Conservation (phyloP, 345 rosid species). For the Raphanus raphanistrum region DNA sequence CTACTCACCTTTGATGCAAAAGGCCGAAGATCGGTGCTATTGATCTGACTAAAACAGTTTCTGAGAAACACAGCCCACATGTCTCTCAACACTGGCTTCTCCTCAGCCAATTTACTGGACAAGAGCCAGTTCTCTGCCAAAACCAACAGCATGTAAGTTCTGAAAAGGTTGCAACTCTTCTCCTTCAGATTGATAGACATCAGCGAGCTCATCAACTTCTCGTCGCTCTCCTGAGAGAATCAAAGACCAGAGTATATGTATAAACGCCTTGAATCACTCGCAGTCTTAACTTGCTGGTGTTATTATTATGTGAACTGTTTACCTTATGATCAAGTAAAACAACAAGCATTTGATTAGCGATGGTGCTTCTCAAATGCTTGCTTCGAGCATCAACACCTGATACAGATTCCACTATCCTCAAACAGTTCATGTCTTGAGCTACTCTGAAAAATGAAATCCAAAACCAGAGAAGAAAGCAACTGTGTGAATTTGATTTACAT, state of each 20-base stretch:
- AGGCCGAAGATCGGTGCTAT: constrained; percentile 70
- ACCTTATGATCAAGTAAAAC: constrained; percentile 64
- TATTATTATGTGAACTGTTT: not conserved
- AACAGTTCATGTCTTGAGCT: constrained; percentile 75
- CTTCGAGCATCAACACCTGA: constrained; percentile 54
- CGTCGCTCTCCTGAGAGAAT: constrained; percentile 58
- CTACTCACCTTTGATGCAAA: constrained; percentile 69
- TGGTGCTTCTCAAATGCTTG: constrained; percentile 61
- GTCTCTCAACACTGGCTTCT: constrained; percentile 53
- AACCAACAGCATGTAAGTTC: constrained; percentile 58
- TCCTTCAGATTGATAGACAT: constrained; percentile 46
- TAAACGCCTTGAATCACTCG: not conserved
- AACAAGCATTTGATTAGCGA: constrained; percentile 60
- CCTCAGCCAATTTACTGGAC: constrained; percentile 42
- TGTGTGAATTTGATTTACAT: not conserved
- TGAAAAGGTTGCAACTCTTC: constrained; percentile 61
- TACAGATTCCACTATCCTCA: constrained; percentile 70
- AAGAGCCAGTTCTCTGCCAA: constrained; percentile 78
- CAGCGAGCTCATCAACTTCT: constrained; percentile 56
- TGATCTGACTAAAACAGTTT: constrained; percentile 71
- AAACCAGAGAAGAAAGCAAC: constrained; percentile 18
- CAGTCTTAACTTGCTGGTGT: not conserved
- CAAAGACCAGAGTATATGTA: constrained; percentile 9
- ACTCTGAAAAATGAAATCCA: constrained; percentile 50
- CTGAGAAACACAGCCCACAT: constrained; percentile 78